Conservation (phyloP, 495 filamentous ascomycete genomes). For the Penicillium paradoxum region DNA sequence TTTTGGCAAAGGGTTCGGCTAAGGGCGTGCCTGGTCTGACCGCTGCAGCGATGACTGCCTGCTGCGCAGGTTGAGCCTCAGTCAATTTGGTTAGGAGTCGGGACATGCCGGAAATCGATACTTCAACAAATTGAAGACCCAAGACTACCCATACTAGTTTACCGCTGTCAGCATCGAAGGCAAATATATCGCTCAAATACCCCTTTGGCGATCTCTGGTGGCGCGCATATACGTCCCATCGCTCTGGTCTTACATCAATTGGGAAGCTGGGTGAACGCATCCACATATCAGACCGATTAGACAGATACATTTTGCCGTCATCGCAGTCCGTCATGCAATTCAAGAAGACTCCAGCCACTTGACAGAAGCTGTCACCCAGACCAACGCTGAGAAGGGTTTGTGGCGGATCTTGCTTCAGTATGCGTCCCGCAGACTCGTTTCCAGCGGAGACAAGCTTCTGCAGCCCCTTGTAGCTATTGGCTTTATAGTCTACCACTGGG, state of each 20-base stretch:
- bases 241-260: constrained; percentile 3
- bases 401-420: constrained; percentile 34
- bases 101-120: background rate
- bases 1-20: too few species aligned
- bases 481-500: constrained; percentile 45
- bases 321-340: constrained; percentile 47
- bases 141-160: constrained; percentile 33
- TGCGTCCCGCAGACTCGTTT: constrained; percentile 40
- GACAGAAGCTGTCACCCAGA: constrained; percentile 41
- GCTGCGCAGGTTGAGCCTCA: background rate
- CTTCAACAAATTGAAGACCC: constrained; percentile 32
- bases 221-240: constrained; percentile 11
- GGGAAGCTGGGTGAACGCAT: constrained; percentile 38
- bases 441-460: constrained; percentile 39
- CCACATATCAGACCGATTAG: constrained; percentile 43
- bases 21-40: background rate
- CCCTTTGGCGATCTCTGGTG: constrained; percentile 3
- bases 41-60: background rate
- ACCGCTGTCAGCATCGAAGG: constrained; percentile 15
- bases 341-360: constrained; percentile 47
- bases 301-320: constrained; percentile 43
- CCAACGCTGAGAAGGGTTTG: constrained; percentile 34
- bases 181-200: constrained; percentile 19
- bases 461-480: constrained; percentile 24
- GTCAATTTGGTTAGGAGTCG: background rate